Evolutionary conservation across 148 eudicot species (phyloP), one percentile per base, ranked within the genome.

Genomic region (Suaeda aralocaspica): DNA sequence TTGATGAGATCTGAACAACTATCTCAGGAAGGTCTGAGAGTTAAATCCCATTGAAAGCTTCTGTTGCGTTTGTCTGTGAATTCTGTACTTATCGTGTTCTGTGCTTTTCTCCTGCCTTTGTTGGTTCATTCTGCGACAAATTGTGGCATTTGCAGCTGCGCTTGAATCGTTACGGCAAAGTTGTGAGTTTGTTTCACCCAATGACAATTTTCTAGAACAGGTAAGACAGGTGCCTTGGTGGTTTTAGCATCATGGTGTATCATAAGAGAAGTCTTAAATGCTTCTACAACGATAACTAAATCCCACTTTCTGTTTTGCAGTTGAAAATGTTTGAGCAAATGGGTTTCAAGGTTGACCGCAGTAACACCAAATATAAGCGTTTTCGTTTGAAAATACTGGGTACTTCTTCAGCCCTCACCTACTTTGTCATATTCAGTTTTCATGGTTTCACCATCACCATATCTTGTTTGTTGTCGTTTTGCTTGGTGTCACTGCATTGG

Each of bases 121-220:
- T 73, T 65, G 69, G 74, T 42, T 62, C 66, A 21, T 42, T 74
- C 58, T 60, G 41, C 60, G 58, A 46, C 64, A 48, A 21, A 22
- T 75, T 49, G 53, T 49, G 53, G 53, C 18, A 18, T 62, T 57
- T 74, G 71, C 94, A 93, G 98, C 75, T 87, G 98, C 96, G 12
- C 81, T 94, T 65, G 89, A 87, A 71, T 84, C 92, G 42, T 80
- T 94, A 70, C 73, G 86, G 60, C 78, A 87, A 78, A 82, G 97
- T 80, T 86, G 84, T 68, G 89, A 88, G 69, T 84, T 74, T 72
- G 91, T 84, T 62, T 84, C 89, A 80, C 98, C 98, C 59, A 94
- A 94, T 72, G 98, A 94, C 76, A 92, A 91, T 46, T 92, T 89
- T 77, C 64, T 86, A 73, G 96, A 92, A 46, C 97, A 92, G 96